Evolutionary conservation across 2,329 filamentous ascomycete species (phyloP).

Genomic region (Monosporascus sp.): DNA sequence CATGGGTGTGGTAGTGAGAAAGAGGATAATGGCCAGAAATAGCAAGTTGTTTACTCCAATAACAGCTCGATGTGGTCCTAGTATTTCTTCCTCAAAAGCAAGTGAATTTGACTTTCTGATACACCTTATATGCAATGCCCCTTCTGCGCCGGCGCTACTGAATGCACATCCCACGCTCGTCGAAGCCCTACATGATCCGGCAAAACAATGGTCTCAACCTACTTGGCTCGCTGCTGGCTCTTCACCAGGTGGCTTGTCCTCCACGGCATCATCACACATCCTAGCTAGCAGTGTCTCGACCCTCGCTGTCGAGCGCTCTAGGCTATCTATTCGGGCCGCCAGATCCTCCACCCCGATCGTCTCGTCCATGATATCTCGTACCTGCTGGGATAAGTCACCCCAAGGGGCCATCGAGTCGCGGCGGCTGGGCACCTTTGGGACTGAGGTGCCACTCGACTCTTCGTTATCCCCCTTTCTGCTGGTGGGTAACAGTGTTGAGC

Average conservation of each 20-base stretch:
- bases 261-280: constrained; percentile 23
- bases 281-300: constrained; percentile 43
- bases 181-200: constrained; percentile 7
- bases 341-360: constrained; percentile 42
- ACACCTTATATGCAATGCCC: no score
- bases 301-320: constrained; percentile 46
- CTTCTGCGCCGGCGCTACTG: background rate
- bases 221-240: constrained; percentile 21
- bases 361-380: constrained; percentile 45
- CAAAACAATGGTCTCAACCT: constrained; percentile 18
- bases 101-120: no score
- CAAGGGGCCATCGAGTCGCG: constrained; percentile 53
- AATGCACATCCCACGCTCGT: no score
- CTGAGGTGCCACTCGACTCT: constrained; percentile 6
- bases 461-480: constrained; percentile 8
- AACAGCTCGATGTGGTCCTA: no score
- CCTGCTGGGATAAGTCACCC: constrained; percentile 45
- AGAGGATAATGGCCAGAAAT: no score
- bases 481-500: constrained; percentile 25
- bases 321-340: constrained; percentile 37
- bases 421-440: constrained; percentile 33
- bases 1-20: no score
- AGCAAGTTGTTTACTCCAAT: no score
- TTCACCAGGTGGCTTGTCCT: constrained; percentile 10
- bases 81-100: background rate